Conservation (phyloP, 2,329 filamentous ascomycete genomes). For the Clarireedia monteithiana region DNA sequence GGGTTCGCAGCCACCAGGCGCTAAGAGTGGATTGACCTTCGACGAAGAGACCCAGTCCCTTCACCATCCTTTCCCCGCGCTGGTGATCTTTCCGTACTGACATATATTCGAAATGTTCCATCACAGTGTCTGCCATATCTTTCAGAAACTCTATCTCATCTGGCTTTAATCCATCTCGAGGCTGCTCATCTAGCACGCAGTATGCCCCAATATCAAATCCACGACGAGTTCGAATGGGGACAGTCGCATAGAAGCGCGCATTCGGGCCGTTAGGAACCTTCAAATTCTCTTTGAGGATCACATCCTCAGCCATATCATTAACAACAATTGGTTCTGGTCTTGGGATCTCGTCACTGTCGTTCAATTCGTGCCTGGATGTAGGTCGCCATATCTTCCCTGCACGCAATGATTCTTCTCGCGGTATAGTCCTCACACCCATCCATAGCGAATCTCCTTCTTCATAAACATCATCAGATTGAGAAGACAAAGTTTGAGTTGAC, state of each 20-base stretch:
- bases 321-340: conserved; percentile 5
- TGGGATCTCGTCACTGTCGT: not conserved
- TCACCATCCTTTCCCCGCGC: conserved; percentile 10
- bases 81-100: conserved; percentile 37
- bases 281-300: conserved; percentile 6
- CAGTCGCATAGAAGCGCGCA: conserved; percentile 22
- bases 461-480: conserved; percentile 19
- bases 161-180: conserved; percentile 41
- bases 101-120: conserved; percentile 53
- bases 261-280: conserved; percentile 18
- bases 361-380: not conserved
- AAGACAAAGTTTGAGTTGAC: conserved; percentile 34
- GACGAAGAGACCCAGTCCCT: conserved; percentile 7
- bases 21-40: conserved; percentile 6
- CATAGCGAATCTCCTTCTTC: conserved; percentile 4
- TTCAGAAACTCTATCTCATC: conserved; percentile 47
- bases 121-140: conserved; percentile 46
- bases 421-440: conserved; percentile 4
- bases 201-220: conserved; percentile 24
- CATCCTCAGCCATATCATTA: conserved; percentile 10
- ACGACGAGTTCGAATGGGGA: conserved; percentile 19
- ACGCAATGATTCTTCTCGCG: conserved; percentile 16
- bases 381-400: conserved; percentile 14
- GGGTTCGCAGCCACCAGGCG: conserved; percentile 22
- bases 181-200: conserved; percentile 45